Conservation (phyloP, 2,329 filamentous ascomycete species). For the Pseudocercospora fuligena region DNA sequence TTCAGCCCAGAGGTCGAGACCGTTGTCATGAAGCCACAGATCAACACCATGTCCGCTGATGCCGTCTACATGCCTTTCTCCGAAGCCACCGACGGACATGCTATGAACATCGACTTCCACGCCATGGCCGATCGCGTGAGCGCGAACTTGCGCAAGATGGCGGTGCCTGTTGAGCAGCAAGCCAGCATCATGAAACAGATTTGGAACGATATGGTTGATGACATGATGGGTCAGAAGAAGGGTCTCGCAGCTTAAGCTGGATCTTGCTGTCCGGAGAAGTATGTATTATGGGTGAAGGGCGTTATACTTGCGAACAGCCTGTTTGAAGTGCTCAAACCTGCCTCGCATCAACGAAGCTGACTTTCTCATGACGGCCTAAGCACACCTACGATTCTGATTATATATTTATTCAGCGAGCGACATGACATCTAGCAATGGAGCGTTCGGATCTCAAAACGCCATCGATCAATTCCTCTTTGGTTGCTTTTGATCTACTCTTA, state of each 20-base stretch:
- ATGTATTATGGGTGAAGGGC: conserved; percentile 3
- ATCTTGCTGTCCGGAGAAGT: conserved; percentile 1
- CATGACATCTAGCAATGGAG: background rate
- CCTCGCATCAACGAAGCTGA: conserved; percentile 6
- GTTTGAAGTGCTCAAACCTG: conserved; percentile 24
- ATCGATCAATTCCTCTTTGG: too few species aligned
- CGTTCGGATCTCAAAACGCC: background rate
- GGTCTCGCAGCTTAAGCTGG: conserved; percentile 5
- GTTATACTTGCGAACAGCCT: background rate
- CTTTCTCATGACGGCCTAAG: conserved; percentile 8
- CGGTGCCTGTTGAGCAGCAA: conserved; percentile 48
- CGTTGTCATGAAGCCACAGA: conserved; percentile 61
- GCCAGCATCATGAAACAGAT: conserved; percentile 47
- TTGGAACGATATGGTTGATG: conserved; percentile 56
- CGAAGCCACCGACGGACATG: conserved; percentile 62
- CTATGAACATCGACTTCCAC: conserved; percentile 61
- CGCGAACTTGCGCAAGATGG: conserved; percentile 35
- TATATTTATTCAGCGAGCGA: background rate
- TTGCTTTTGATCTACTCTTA: too few species aligned
- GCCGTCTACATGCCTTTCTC: conserved; percentile 59
- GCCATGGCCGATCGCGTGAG: conserved; percentile 55
- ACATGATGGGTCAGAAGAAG: conserved; percentile 50
- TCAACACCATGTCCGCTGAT: conserved; percentile 58
- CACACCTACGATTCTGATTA: background rate
- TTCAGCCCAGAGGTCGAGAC: conserved; percentile 29